A percentile compares a stretch with the other conserved stretches of the same genome.
These are phyloP conservation scores for Acacia concinna DNA, from an alignment of 331 rosid species.

Conservation along the genomic window DNA sequence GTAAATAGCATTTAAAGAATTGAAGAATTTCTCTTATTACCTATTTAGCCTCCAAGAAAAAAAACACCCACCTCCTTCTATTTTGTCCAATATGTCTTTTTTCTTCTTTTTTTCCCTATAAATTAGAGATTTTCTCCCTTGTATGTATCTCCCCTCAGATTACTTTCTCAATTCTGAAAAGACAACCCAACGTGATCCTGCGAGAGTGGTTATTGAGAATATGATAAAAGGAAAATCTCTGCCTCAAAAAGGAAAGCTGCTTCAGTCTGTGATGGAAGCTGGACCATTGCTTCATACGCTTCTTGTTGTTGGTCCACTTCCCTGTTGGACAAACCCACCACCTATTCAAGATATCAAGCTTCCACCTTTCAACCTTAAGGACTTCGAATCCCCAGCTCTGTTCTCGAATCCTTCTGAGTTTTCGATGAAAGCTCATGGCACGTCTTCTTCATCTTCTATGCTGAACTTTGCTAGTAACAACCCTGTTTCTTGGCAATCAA, in stretches of 20 bases:
- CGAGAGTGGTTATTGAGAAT: conserved; percentile 35
- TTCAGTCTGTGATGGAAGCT: conserved; percentile 70
- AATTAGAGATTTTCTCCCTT: conserved; percentile 27
- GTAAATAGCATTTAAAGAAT: no score
- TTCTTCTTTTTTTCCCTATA: conserved; percentile 41
- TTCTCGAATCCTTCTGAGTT: conserved; percentile 29
- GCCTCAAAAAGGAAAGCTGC: conserved; percentile 73
- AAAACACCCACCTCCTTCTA: background rate
- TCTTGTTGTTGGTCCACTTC: conserved; percentile 82
- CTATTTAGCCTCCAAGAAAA: no score
- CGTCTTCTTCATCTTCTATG: conserved; percentile 54
- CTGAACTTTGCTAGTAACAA: conserved; percentile 46
- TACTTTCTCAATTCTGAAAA: conserved; percentile 21
- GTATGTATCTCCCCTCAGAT: conserved; percentile 33
- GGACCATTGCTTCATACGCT: conserved; percentile 76
- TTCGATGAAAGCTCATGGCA: background rate
- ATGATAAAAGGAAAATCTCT: no score
- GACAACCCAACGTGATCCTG: conserved; percentile 42
- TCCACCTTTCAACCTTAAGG: conserved; percentile 58
- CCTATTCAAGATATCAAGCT: conserved; percentile 55
- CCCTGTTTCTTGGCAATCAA: conserved; percentile 31
- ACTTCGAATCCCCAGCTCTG: conserved; percentile 29
- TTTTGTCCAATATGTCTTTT: conserved; percentile 18
- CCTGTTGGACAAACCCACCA: conserved; percentile 85
- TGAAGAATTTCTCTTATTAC: no score